phyloP scores from a whole-genome alignment of 2,329 filamentous ascomycete species.

The Colletotrichum eremochloae region DNA sequence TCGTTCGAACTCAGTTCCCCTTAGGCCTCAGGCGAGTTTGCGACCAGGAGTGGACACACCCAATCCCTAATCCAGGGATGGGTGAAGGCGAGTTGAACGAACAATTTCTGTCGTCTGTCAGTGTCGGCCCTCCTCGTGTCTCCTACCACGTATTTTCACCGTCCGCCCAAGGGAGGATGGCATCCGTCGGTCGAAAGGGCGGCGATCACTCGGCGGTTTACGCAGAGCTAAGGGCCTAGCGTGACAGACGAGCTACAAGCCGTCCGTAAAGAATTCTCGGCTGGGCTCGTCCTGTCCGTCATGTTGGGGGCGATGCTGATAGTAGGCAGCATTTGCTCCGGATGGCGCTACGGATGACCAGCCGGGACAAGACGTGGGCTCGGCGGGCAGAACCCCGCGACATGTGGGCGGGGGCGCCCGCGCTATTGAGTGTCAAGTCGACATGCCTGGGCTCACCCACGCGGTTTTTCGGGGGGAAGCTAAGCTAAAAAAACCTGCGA shows the following conservation, averaged over 20 bases:
- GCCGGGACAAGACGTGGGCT: neutral
- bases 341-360: neutral
- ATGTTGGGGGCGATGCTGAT: neutral
- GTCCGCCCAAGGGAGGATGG: neutral
- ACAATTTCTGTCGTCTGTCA: no score
- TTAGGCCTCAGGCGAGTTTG: neutral
- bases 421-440: no score
- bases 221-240: neutral
- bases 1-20: conserved; percentile 17
- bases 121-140: neutral
- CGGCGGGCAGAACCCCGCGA: no score
- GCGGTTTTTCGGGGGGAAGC: neutral
- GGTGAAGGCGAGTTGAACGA: neutral
- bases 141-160: neutral
- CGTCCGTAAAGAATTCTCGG: neutral
- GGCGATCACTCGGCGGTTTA: neutral
- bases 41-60: neutral
- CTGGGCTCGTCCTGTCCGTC: neutral
- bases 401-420: no score
- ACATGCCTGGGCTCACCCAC: neutral
- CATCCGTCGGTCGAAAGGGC: neutral
- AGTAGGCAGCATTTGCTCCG: neutral
- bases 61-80: neutral
- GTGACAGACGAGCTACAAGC: neutral
- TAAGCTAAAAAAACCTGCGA: neutral